phyloP scores from a whole-genome alignment of 768 basidiomycete genomes.

The Boletus sensibilis region DNA sequence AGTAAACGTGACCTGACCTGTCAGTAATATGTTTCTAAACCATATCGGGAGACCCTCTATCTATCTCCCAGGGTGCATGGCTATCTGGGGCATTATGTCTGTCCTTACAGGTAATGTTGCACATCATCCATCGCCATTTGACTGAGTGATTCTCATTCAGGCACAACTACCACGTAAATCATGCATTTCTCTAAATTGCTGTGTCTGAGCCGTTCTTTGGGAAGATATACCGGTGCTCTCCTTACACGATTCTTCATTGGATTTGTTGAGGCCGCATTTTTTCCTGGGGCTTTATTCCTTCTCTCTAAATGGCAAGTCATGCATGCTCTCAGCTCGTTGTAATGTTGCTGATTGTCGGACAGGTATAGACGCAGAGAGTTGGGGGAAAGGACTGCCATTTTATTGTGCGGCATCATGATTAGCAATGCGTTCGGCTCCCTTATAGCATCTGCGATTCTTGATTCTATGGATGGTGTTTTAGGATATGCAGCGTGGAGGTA shows the following conservation, averaged over 20 bases:
- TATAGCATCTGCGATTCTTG: constrained; percentile 73
- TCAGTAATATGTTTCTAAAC: constrained; percentile 70
- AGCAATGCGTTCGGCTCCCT: constrained; percentile 82
- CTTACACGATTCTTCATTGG: constrained; percentile 76
- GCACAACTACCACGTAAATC: constrained; percentile 41
- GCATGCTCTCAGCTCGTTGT: neutral
- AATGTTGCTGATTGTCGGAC: constrained; percentile 44
- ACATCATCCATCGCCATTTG: neutral
- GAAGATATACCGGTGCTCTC: constrained; percentile 62
- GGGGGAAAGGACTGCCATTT: constrained; percentile 63
- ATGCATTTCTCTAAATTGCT: neutral
- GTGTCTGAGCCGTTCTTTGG: neutral
- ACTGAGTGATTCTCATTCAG: constrained; percentile 20
- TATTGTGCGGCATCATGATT: constrained; percentile 71
- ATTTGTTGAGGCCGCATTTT: constrained; percentile 70
- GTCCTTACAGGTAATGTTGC: constrained; percentile 45
- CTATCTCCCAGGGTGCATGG: constrained; percentile 67
- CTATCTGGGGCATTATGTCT: constrained; percentile 66
- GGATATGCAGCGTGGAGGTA: constrained; percentile 76
- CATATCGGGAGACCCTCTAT: constrained; percentile 66
- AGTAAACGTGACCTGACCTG: neutral
- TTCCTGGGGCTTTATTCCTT: constrained; percentile 56
- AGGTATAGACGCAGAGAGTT: constrained; percentile 75
- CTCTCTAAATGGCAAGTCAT: constrained; percentile 36
- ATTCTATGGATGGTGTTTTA: constrained; percentile 64